These are phyloP conservation scores for Rhodosorus marinus DNA, from an alignment of 23 red algal genomes.

Conservation along the genomic window DNA sequence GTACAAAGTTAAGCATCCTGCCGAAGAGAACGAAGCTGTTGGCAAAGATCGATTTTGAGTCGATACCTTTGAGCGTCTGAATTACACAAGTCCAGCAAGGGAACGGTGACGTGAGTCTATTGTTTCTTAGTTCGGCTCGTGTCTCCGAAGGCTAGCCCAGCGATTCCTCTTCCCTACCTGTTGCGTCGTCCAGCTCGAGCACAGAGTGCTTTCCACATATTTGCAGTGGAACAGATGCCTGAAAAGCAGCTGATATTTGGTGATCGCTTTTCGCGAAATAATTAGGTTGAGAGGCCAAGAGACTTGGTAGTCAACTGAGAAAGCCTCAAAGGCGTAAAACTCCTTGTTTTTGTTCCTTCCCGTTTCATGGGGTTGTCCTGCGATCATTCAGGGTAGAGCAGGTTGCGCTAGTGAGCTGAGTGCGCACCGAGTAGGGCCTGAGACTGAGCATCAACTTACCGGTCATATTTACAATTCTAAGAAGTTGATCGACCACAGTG, in stretches of 20 bases:
- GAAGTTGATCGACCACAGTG: too few relatives aligned
- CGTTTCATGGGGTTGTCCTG: too few relatives aligned
- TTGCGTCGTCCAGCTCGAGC: constrained; percentile 25
- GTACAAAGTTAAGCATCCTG: constrained; percentile 62
- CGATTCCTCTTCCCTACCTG: constrained; percentile 2
- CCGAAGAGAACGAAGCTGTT: constrained; percentile 32
- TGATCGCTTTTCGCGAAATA: constrained; percentile 30
- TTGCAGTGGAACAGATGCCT: constrained; percentile 62
- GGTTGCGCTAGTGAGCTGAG: too few relatives aligned
- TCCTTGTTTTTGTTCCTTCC: too few relatives aligned
- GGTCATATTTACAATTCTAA: too few relatives aligned
- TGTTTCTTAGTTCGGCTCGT: not conserved
- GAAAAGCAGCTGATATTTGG: constrained; percentile 90
- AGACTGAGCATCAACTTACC: too few relatives aligned
- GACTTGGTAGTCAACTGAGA: constrained; percentile 35
- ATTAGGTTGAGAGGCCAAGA: constrained; percentile 49
- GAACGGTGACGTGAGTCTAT: not conserved
- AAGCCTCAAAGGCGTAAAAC: constrained; percentile 46
- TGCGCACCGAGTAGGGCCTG: too few relatives aligned
- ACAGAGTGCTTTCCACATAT: constrained; percentile 29
- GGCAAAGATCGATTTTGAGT: too few relatives aligned
- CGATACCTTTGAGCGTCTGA: not conserved
- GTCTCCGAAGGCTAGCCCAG: not conserved
- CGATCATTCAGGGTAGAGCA: too few relatives aligned
- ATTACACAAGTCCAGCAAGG: constrained; percentile 1